Evolutionary conservation across 768 basidiomycete species (phyloP).

Genomic region (Xerocomus spinulosus): DNA sequence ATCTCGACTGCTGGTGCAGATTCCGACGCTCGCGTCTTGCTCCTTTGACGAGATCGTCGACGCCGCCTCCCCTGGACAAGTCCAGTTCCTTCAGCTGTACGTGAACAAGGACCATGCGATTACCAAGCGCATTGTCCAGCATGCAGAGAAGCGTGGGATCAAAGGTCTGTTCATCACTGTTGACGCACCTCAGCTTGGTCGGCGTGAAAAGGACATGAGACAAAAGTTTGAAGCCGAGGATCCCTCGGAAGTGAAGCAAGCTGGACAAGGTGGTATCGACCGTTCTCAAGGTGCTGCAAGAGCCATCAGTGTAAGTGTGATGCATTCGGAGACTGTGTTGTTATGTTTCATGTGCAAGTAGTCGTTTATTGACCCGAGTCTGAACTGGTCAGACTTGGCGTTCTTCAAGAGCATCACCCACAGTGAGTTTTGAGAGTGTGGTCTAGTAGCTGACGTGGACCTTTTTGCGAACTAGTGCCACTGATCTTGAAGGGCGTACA

Average conservation of each 20-base stretch:
- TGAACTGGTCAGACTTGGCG: slow-evolving; percentile 65
- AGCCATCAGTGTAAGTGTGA: slow-evolving; percentile 72
- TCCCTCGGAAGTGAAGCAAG: slow-evolving; percentile 39
- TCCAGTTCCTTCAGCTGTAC: slow-evolving; percentile 82
- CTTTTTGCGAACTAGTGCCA: slow-evolving; percentile 56
- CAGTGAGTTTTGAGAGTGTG: slow-evolving; percentile 34
- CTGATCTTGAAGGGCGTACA: slow-evolving; percentile 88
- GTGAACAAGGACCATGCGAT: slow-evolving; percentile 88
- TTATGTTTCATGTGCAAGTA: slow-evolving; percentile 26
- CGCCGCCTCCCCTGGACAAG: slow-evolving; percentile 71
- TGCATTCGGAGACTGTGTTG: background rate
- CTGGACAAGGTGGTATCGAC: slow-evolving; percentile 54
- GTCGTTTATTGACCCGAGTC: slow-evolving; percentile 92
- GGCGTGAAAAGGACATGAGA: slow-evolving; percentile 95
- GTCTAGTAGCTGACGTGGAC: slow-evolving; percentile 2
- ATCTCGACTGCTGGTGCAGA: slow-evolving; percentile 42
- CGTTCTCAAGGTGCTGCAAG: slow-evolving; percentile 89
- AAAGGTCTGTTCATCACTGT: slow-evolving; percentile 96
- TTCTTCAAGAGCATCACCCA: slow-evolving; percentile 78
- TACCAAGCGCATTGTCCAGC: slow-evolving; percentile 82
- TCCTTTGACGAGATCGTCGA: slow-evolving; percentile 96
- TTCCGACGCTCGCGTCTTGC: slow-evolving; percentile 92
- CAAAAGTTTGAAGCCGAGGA: slow-evolving; percentile 86
- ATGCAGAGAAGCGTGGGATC: slow-evolving; percentile 87
- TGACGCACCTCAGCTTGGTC: slow-evolving; percentile 93